These are phyloP conservation scores for Linderniella brevidens DNA, from an alignment of 257 asterid genomes.

Conservation along the genomic window DNA sequence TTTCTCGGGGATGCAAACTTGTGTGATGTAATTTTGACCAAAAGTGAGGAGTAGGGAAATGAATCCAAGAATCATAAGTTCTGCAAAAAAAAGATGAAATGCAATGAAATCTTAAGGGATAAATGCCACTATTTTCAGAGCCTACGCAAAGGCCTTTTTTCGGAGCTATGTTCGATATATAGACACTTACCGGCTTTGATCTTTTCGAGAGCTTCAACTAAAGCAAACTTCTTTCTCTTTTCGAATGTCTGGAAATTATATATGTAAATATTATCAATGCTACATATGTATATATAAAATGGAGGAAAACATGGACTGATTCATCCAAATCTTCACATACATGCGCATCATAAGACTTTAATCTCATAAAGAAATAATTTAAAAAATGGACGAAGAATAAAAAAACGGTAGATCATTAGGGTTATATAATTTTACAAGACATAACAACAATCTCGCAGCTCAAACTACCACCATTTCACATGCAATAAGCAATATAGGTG, in stretches of 20 bases:
- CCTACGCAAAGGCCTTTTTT: neutral
- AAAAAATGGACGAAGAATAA: too few species aligned
- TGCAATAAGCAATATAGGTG: too few species aligned
- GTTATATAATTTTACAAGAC: too few species aligned
- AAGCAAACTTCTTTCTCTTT: constrained; percentile 28
- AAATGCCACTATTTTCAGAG: neutral
- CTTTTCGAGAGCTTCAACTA: constrained; percentile 65
- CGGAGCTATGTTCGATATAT: neutral
- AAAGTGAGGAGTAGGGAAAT: constrained; percentile 29
- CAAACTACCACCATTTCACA: too few species aligned
- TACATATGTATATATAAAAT: too few species aligned
- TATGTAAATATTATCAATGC: too few species aligned
- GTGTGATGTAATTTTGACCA: constrained; percentile 24
- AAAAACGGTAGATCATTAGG: too few species aligned
- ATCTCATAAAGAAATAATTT: too few species aligned
- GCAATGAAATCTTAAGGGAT: neutral
- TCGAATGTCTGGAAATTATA: constrained; percentile 26
- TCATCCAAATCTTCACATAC: too few species aligned
- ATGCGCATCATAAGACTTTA: too few species aligned
- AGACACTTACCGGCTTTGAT: constrained; percentile 43
- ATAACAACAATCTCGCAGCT: too few species aligned
- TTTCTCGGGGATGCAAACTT: constrained; percentile 22
- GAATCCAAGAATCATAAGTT: constrained; percentile 41
- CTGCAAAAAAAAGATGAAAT: constrained; percentile 10
- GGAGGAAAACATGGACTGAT: too few species aligned